phyloP scores from a whole-genome alignment of 2,329 filamentous ascomycete genomes.

The Xylariaceae sp. region DNA sequence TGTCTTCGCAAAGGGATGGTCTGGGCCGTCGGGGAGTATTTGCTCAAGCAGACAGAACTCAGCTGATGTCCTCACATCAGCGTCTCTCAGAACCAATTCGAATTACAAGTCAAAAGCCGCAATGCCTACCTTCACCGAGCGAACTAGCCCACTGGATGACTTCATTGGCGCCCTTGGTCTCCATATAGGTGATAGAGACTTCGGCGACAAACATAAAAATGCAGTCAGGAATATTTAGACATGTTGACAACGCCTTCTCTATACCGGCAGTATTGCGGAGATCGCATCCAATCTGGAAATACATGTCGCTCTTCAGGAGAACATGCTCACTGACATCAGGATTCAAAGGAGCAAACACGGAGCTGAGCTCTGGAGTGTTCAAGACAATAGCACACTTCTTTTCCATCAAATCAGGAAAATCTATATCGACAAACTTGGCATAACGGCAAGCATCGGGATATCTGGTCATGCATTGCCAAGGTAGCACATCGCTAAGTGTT shows the following conservation, averaged over 20 bases:
- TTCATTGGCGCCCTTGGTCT: constrained; percentile 71
- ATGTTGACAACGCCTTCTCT: constrained; percentile 60
- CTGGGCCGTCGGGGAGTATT: constrained; percentile 75
- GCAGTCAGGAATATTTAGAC: constrained; percentile 63
- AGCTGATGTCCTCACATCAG: constrained; percentile 51
- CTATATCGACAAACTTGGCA: constrained; percentile 80
- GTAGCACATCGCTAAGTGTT: constrained; percentile 74
- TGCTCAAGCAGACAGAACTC: constrained; percentile 89
- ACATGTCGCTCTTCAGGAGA: constrained; percentile 70
- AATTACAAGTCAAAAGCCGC: background rate
- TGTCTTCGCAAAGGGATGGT: constrained; percentile 83
- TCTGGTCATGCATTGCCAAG: constrained; percentile 79
- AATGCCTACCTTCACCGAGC: constrained; percentile 65
- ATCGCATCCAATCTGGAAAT: constrained; percentile 83
- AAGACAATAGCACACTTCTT: constrained; percentile 74
- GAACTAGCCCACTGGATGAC: constrained; percentile 80
- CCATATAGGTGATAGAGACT: constrained; percentile 92
- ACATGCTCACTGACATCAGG: constrained; percentile 51
- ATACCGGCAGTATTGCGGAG: constrained; percentile 70
- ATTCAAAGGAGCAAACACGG: constrained; percentile 52
- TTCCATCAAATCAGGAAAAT: constrained; percentile 80
- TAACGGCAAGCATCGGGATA: constrained; percentile 64
- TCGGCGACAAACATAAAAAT: constrained; percentile 83
- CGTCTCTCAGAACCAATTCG: background rate
- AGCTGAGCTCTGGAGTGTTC: constrained; percentile 64